Evolutionary conservation across 805 yeast genomes (phyloP).

Genomic region (Nakazawaea wickerhamii): DNA sequence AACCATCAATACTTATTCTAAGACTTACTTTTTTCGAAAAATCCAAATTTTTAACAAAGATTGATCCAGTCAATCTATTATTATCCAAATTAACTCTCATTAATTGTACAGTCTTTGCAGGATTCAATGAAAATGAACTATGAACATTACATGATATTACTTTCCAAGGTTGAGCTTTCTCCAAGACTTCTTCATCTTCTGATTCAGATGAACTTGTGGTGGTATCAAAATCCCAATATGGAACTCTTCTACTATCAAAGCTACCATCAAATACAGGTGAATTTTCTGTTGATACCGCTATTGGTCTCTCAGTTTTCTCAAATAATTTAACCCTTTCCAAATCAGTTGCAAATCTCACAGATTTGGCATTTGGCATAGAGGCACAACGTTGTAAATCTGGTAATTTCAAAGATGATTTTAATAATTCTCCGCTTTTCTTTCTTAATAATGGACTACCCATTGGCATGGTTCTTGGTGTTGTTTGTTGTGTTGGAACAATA

Average conservation of each 20-base stretch:
- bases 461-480: conserved; percentile 7
- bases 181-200: conserved; percentile 22
- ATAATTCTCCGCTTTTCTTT: conserved; percentile 85
- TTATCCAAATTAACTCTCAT: conserved; percentile 34
- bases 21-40: conserved; percentile 36
- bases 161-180: conserved; percentile 22
- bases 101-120: conserved; percentile 32
- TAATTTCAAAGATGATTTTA: conserved; percentile 66
- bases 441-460: conserved; percentile 43
- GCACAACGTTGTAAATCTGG: conserved; percentile 33
- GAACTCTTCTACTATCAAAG: conserved; percentile 4
- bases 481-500: conserved; percentile 3
- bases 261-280: conserved; percentile 33
- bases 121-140: conserved; percentile 21
- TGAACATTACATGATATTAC: conserved; percentile 27
- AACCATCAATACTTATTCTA: conserved; percentile 45
- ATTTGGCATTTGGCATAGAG: conserved; percentile 50
- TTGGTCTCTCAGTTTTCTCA: conserved; percentile 55
- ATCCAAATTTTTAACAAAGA: conserved; percentile 32
- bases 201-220: conserved; percentile 10
- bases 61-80: conserved; percentile 32
- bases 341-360: conserved; percentile 59
- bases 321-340: conserved; percentile 61
- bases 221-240: conserved; percentile 17
- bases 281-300: conserved; percentile 53